Percentiles rank a stretch among this genome's conserved stretches.
Evolutionary conservation across 371 early-diverging fungal species (phyloP).

Genomic region (Circinella minor): DNA sequence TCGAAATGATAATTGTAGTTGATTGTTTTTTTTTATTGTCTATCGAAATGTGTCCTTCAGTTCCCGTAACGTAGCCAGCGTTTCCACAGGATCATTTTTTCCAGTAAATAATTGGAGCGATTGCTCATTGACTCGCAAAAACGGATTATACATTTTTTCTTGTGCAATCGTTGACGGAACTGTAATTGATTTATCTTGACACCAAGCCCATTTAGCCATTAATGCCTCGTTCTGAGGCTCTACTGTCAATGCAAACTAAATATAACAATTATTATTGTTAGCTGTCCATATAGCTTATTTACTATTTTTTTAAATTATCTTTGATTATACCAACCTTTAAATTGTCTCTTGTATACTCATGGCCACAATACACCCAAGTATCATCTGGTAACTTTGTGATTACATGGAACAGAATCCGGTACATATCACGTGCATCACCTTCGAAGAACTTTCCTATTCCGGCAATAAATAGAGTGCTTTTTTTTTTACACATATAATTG

Average conservation of each 20-base stretch:
- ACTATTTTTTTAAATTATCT: no score
- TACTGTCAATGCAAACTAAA: constrained; percentile 51
- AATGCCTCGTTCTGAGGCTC: constrained; percentile 56
- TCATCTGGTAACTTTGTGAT: constrained; percentile 81
- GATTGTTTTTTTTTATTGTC: background rate
- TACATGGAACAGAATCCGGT: constrained; percentile 73
- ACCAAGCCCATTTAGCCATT: constrained; percentile 64
- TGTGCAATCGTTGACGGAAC: constrained; percentile 90
- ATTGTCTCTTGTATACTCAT: constrained; percentile 65
- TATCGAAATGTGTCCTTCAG: constrained; percentile 65
- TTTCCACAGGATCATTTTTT: constrained; percentile 73
- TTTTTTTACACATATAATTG: background rate
- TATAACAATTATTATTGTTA: background rate
- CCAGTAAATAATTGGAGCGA: constrained; percentile 67
- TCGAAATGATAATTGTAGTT: no score
- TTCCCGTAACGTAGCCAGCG: constrained; percentile 77
- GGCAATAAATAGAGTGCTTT: constrained; percentile 47
- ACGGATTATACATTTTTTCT: constrained; percentile 87
- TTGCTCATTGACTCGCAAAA: constrained; percentile 81
- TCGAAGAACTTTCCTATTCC: constrained; percentile 96
- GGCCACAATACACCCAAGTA: constrained; percentile 92
- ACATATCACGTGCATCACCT: constrained; percentile 89
- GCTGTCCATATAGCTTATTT: no score
- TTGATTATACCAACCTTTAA: constrained; percentile 28
- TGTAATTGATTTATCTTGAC: constrained; percentile 57